These are phyloP conservation scores for Triadica sebifera DNA, from an alignment of 345 rosid species.

Conservation along the genomic window DNA sequence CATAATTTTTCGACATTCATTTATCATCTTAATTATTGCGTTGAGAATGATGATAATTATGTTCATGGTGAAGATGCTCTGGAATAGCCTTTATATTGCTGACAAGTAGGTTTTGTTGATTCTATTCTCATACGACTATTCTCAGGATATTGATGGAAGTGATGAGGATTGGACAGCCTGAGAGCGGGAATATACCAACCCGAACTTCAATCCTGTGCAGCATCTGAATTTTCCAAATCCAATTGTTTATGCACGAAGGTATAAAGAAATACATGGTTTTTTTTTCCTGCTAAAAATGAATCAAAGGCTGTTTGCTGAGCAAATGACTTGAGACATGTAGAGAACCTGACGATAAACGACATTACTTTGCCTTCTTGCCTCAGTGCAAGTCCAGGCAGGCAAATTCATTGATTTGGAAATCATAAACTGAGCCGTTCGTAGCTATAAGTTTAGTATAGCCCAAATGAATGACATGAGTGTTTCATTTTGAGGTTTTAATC, in stretches of 20 bases:
- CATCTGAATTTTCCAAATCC: background rate
- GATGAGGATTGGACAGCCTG: constrained; percentile 52
- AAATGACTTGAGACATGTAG: background rate
- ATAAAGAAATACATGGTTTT: background rate
- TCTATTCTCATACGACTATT: constrained; percentile 15
- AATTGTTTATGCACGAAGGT: background rate
- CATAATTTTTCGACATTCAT: background rate
- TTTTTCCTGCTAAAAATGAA: background rate
- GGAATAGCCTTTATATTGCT: background rate
- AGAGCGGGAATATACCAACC: constrained; percentile 7
- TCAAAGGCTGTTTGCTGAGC: background rate
- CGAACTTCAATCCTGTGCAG: background rate
- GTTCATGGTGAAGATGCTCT: background rate
- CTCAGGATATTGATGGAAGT: constrained; percentile 47
- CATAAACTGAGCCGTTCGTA: too few relatives aligned
- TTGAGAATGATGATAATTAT: background rate
- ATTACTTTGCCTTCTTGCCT: background rate
- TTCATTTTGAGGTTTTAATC: too few relatives aligned
- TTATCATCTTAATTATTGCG: background rate
- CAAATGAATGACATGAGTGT: too few relatives aligned
- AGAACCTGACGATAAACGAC: background rate
- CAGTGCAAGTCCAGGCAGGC: background rate
- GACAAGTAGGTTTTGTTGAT: background rate
- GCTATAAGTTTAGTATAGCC: too few relatives aligned
- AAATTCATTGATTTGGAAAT: background rate